Percentiles rank a stretch among this genome's conserved stretches.
Evolutionary conservation across 768 basidiomycete genomes (phyloP).

Genomic region (Leucosporidium yakuticum): DNA sequence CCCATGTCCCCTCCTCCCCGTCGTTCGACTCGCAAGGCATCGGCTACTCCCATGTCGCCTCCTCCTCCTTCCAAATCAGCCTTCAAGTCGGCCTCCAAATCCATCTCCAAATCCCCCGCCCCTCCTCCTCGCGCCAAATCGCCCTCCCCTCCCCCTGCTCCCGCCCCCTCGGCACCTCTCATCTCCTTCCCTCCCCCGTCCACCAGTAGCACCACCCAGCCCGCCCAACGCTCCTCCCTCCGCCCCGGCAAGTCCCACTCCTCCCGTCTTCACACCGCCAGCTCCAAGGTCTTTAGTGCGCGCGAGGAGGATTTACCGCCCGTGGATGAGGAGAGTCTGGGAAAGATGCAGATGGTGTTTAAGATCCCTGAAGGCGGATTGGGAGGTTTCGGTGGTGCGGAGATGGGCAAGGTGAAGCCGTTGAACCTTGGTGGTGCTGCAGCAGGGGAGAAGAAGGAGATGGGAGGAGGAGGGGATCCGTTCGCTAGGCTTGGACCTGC

Average conservation of each 20-base stretch:
- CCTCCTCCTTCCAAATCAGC: constrained; percentile 7
- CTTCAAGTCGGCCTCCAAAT: background rate
- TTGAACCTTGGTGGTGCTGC: too few relatives aligned
- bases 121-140: constrained; percentile 9
- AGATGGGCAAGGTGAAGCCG: too few relatives aligned
- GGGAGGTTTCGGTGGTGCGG: too few relatives aligned
- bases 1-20: background rate
- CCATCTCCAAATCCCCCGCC: background rate
- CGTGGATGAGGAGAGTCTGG: constrained; percentile 13
- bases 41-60: background rate
- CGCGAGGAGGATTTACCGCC: constrained; percentile 33
- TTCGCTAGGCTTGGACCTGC: constrained; percentile 8
- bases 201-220: background rate
- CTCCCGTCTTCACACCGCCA: constrained; percentile 16
- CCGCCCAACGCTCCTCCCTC: background rate
- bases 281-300: constrained; percentile 26
- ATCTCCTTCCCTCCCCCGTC: constrained; percentile 18
- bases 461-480: background rate
- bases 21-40: background rate
- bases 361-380: background rate
- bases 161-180: constrained; percentile 13
- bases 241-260: constrained; percentile 31
- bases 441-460: background rate
- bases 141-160: background rate
- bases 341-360: constrained; percentile 18